phyloP scores from a whole-genome alignment of 2,329 filamentous ascomycete species.

The Penicillium sp. region DNA sequence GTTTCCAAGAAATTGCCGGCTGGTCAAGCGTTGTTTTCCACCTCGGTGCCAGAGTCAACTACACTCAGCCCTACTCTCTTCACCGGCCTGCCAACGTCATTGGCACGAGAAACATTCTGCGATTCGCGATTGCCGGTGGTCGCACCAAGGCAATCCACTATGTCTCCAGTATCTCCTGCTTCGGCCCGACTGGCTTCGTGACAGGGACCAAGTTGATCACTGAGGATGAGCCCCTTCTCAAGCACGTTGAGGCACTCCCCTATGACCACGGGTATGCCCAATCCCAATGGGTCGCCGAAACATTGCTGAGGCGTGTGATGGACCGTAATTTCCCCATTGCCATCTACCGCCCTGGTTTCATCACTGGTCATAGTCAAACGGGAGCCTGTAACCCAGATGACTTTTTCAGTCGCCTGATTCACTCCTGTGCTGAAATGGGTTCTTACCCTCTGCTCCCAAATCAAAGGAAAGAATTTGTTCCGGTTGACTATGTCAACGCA shows the following conservation, averaged over 20 bases:
- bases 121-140: slow-evolving; percentile 57
- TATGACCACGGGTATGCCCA: slow-evolving; percentile 82
- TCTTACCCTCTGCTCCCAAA: slow-evolving; percentile 24
- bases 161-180: slow-evolving; percentile 20
- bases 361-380: slow-evolving; percentile 67
- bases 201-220: not conserved
- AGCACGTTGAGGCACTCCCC: slow-evolving; percentile 21
- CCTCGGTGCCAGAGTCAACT: slow-evolving; percentile 74
- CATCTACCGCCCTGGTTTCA: slow-evolving; percentile 77
- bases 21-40: slow-evolving; percentile 70
- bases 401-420: slow-evolving; percentile 77
- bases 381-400: slow-evolving; percentile 72
- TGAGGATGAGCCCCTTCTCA: not conserved
- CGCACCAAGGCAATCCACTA: slow-evolving; percentile 26
- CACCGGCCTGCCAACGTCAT: slow-evolving; percentile 71
- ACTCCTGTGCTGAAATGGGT: slow-evolving; percentile 74
- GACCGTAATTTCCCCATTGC: slow-evolving; percentile 68
- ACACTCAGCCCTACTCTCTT: slow-evolving; percentile 70
- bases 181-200: not conserved
- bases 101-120: slow-evolving; percentile 69
- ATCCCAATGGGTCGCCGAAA: slow-evolving; percentile 73
- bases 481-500: slow-evolving; percentile 26
- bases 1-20: slow-evolving; percentile 38
- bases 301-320: slow-evolving; percentile 70
- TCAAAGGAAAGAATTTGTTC: slow-evolving; percentile 29